Base-by-base conservation (phyloP, 2,329 filamentous ascomycete species). In the Didymellaceae sp. region DNA sequence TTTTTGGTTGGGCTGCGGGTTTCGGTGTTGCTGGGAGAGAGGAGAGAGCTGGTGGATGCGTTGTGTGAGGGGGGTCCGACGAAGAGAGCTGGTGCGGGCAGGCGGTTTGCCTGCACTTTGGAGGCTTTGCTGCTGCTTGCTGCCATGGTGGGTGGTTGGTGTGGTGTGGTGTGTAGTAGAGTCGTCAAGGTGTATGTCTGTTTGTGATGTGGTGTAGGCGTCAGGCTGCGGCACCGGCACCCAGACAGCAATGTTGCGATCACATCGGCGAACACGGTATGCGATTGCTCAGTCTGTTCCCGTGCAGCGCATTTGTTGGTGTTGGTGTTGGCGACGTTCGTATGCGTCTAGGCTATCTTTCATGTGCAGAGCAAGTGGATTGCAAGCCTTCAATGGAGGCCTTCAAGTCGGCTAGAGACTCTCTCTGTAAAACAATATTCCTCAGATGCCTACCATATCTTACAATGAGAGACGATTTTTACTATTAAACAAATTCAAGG, bases 21-120 rank as follows among this genome's bases (percentile, higher is more conserved):
- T 22, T 66, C 60, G 31, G 61, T 51, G n/a, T n/a, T n/a, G 31
- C 63, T 62, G 11, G 67, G 67, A 11, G 63, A 66, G 9, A 75
- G 62, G 38, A 81, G 72, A 14, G 78, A 80, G 32, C 76, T 74
- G 45, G 74, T 77, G n/a, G 78, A 81, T 51, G 87, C 85, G 75
- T 91, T 87, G 59, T 86, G 87, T 6, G 90, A 95, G 13, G 90
- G 89, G 2, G 86, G 86, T 31, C 89, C 89, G 48, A 91, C 83
- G 73, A 96, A 96, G 38, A 96, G 82, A 2, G 86, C 81, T 1
- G 91, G 90, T 17, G 90, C 90, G 24, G 85, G 85, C 7, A 86
- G 79, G 18, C 85, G 82, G 33, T 68, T 71, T 10, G 59, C 59
- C 37, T 62, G 57, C 20, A 60, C 59, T 54, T 65, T 68, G 20